Evolutionary conservation across 2,329 filamentous ascomycete species (phyloP), one percentile per base, ranked within the genome.

Genomic region (Colletotrichum trifolii): DNA sequence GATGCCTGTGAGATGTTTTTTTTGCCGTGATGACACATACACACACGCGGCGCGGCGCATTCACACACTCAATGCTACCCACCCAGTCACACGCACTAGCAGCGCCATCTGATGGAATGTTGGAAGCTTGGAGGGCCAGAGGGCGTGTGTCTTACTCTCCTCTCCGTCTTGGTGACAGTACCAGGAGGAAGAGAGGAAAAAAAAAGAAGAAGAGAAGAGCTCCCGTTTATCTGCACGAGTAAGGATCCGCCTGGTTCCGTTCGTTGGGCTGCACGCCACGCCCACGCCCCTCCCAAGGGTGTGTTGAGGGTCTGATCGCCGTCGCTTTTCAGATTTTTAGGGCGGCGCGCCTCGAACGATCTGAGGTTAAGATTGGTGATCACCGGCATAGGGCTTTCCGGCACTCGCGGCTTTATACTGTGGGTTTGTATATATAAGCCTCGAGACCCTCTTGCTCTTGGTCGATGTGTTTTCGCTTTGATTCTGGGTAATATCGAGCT

Each of bases 171-270:
- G 25, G 4, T 25, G 25, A 25, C 25, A 25, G 25, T 1, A 25
- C 25, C 25, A 25, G 25, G 25, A 25, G 25, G 25, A 25, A 5
- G 25, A 25, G 1, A 5, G 4, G 4, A 25, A 1, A 25, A 25
- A 25, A 25, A 17, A 17, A 17, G 0, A n/a, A n/a, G n/a, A n/a
- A 17, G 17, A 25, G 25, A 25, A 25, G 25, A 25, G 3, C 25
- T 25, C 25, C 25, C 25, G 25, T 25, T 25, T 25, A 25, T 17
- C 15, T 40, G 50, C 52, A 65, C 52, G 62, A 61, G 57, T 62
- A 65, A 48, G 58, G 62, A 42, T 63, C 59, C 46, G 59, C 58
- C 63, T 66, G 59, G 46, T 63, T 66, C 63, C 59, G 63, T 66
- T 57, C 58, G 63, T 25, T 25, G 63, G 58, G 58, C 39, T 42